phyloP scores from a whole-genome alignment of 257 asterid species.

The Ajuga chamaepitys region DNA sequence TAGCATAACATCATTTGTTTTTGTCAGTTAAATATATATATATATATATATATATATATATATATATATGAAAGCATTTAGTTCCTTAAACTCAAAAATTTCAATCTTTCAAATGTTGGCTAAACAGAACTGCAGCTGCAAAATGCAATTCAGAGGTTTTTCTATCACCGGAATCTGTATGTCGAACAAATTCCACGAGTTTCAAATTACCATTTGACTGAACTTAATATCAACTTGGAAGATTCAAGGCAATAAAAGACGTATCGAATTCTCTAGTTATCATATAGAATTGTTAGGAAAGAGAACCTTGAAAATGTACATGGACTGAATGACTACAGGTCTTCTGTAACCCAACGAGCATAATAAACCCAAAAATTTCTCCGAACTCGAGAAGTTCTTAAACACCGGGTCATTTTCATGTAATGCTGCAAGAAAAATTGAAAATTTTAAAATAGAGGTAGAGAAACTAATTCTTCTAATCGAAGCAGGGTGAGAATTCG shows the following conservation, averaged over 20 bases:
- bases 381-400: constrained; percentile 66
- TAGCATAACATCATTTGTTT: background rate
- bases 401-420: constrained; percentile 59
- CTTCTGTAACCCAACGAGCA: constrained; percentile 53
- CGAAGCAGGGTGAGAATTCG: background rate
- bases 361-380: constrained; percentile 39
- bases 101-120: background rate
- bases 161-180: background rate
- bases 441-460: background rate
- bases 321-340: constrained; percentile 65
- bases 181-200: background rate
- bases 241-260: background rate
- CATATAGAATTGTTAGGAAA: background rate
- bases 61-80: background rate
- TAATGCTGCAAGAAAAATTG: constrained; percentile 40
- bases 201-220: background rate
- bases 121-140: background rate
- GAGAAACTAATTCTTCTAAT: background rate
- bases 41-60: no score
- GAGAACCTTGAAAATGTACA: constrained; percentile 77
- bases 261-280: background rate
- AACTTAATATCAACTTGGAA: background rate
- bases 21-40: background rate
- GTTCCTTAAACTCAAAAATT: background rate
- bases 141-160: background rate